phyloP scores from a whole-genome alignment of 345 rosid species.

The Sapria himalayana region DNA sequence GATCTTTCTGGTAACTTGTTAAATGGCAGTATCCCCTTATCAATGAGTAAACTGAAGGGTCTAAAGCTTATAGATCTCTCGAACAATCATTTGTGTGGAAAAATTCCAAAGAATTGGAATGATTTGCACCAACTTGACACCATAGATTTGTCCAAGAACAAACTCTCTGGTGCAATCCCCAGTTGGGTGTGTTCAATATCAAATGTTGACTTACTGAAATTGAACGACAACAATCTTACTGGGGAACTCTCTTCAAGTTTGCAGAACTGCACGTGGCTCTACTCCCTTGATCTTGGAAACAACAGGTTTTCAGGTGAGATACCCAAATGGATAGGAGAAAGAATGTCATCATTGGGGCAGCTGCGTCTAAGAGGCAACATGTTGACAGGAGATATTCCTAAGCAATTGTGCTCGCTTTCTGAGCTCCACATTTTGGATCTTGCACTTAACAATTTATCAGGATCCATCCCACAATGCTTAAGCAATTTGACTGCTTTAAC shows the following conservation, averaged over 20 bases:
- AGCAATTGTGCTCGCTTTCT: conserved; percentile 12
- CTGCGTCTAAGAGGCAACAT: conserved; percentile 20
- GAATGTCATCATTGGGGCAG: conserved; percentile 16
- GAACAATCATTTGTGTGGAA: conserved; percentile 11
- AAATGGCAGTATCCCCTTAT: conserved; percentile 9
- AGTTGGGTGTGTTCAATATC: conserved; percentile 17
- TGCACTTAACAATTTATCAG: conserved; percentile 24
- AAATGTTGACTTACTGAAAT: conserved; percentile 21
- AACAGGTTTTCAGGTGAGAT: conserved; percentile 21
- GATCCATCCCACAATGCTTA: conserved; percentile 22
- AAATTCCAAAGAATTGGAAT: conserved; percentile 12
- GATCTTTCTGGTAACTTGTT: conserved; percentile 11
- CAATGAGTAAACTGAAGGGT: conserved; percentile 4
- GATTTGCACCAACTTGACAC: neutral
- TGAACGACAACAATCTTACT: conserved; percentile 21
- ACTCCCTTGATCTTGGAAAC: conserved; percentile 29
- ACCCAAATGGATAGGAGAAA: conserved; percentile 20
- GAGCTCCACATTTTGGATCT: conserved; percentile 29
- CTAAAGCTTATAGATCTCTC: conserved; percentile 9
- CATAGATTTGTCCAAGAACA: conserved; percentile 25
- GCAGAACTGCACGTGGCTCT: conserved; percentile 25
- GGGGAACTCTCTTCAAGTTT: conserved; percentile 29
- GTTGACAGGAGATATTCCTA: conserved; percentile 17
- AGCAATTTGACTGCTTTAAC: conserved; percentile 22
- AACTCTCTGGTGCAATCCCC: conserved; percentile 24